Evolutionary conservation across 2,329 filamentous ascomycete species (phyloP).

Genomic region (Alternaria solani): DNA sequence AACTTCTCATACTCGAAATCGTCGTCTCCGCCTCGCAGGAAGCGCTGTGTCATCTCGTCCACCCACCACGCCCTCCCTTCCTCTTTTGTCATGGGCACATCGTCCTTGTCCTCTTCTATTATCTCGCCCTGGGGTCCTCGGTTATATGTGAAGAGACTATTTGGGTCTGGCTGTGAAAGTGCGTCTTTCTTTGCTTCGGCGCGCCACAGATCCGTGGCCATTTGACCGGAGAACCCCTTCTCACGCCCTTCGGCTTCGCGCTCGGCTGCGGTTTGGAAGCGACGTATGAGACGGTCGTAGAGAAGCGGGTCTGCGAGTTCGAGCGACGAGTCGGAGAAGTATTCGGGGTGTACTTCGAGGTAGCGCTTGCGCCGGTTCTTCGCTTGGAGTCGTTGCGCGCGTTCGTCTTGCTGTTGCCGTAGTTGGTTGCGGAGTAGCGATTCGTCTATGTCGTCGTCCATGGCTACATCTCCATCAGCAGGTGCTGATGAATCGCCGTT

Average conservation of each 20-base stretch:
- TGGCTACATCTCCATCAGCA: conserved; percentile 20
- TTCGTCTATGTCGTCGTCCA: conserved; percentile 24
- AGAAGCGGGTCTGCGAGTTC: conserved; percentile 77
- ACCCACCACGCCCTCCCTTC: conserved; percentile 75
- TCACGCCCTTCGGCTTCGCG: conserved; percentile 74
- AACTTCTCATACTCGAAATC: conserved; percentile 75
- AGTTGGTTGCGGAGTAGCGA: conserved; percentile 20
- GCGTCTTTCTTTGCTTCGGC: conserved; percentile 78
- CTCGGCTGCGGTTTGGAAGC: conserved; percentile 77
- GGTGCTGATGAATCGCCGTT: conserved; percentile 1
- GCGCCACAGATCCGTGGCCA: conserved; percentile 79
- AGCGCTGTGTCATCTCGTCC: conserved; percentile 75
- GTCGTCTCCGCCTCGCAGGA: conserved; percentile 75
- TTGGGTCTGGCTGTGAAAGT: conserved; percentile 62
- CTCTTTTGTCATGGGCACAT: conserved; percentile 66
- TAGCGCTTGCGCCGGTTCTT: conserved; percentile 84
- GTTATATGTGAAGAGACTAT: conserved; percentile 59
- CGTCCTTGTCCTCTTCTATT: conserved; percentile 65
- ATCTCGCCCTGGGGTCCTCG: conserved; percentile 64
- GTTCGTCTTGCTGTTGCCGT: conserved; percentile 31
- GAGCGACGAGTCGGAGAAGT: conserved; percentile 68
- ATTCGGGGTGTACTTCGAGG: conserved; percentile 74
- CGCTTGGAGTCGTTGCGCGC: conserved; percentile 57
- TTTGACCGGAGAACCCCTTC: conserved; percentile 79
- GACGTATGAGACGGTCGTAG: conserved; percentile 81